Evolutionary conservation across 116 monocot genomes (phyloP), one percentile per base, ranked within the genome.

Genomic region (Trichopus zeylanicus): DNA sequence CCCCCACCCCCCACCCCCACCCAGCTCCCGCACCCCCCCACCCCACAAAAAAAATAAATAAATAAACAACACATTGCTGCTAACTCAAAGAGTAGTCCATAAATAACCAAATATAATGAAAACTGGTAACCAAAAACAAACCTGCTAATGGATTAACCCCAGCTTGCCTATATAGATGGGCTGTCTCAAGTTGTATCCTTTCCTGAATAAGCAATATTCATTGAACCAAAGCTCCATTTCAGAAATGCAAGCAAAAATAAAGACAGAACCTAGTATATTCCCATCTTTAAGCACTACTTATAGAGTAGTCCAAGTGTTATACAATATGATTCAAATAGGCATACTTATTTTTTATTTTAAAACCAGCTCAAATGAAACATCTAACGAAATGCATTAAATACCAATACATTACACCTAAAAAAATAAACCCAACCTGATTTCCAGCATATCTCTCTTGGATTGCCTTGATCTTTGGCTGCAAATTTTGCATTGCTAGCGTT

Each of bases 131-230:
- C 28, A 23, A 0, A n/a, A 57, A 9, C 68, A 46, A 35, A 98
- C 98, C 98, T 85, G 92, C 98, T 18, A 98, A 70, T 24, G 98
- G 98, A 74, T 98, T 98, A n/a, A 98, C 91, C 51, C 98, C 98
- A 73, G 98, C 98, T 75, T 98, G 84, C 64, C 26, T 88, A 67
- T 98, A 98, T 28, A 98, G 69, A 24, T 85, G 87, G 23, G 98
- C 69, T 55, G 92, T 98, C 81, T 98, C 98, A 46, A 98, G 80
- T 62, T 98, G 92, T 71, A 98, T 88, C 65, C 82, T 84, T 85
- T 98, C 92, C 98, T 98, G 67, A 19, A 66, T 48, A 54, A 25
- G 6, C 20, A 28, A 46, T n/a, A n/a, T n/a, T n/a, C 26, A 59
- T 56, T 26, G 11, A 53, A 66, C 10, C 23, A 57, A 46, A 58